A percentile compares a stretch with the other conserved stretches of the same genome.
These are phyloP conservation scores for Trichoderma virens DNA, from an alignment of 495 filamentous ascomycete genomes.

Conservation along the genomic window DNA sequence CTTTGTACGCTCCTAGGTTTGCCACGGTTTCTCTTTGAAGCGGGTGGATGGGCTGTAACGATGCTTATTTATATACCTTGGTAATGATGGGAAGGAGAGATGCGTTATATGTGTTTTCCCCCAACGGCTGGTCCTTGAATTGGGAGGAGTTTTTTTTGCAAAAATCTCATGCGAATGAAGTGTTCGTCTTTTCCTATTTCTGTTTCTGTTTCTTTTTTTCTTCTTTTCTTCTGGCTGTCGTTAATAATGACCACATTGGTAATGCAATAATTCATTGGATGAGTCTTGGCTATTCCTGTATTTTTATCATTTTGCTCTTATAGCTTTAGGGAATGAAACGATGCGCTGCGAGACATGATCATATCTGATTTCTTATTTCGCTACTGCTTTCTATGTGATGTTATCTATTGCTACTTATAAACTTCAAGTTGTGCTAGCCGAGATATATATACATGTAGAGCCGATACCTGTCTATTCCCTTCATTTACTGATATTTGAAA, in stretches of 20 bases:
- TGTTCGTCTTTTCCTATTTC: not conserved
- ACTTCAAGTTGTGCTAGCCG: too few relatives aligned
- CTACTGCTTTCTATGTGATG: too few relatives aligned
- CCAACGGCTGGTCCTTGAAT: not conserved
- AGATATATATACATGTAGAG: too few relatives aligned
- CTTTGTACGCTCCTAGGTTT: constrained; percentile 3
- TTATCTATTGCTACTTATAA: too few relatives aligned
- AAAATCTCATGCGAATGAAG: constrained; percentile 2
- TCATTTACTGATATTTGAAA: too few relatives aligned
- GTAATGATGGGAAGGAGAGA: constrained; percentile 7
- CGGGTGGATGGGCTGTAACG: constrained; percentile 1
- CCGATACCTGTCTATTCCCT: too few relatives aligned
- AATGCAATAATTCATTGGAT: not conserved
- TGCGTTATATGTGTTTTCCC: not conserved
- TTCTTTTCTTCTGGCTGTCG: not conserved
- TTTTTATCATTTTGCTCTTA: not conserved
- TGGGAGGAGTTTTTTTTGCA: not conserved
- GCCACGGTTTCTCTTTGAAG: not conserved
- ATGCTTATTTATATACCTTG: constrained; percentile 6
- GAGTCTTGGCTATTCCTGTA: not conserved
- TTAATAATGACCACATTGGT: not conserved
- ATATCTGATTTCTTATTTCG: too few relatives aligned
- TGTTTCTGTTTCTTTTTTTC: not conserved
- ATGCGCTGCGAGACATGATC: not conserved
- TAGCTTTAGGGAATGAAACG: not conserved